A percentile compares a stretch with the other conserved stretches of the same genome.
These are phyloP conservation scores for Diaporthe sp. DNA, from an alignment of 2,329 filamentous ascomycete genomes.

Conservation along the genomic window DNA sequence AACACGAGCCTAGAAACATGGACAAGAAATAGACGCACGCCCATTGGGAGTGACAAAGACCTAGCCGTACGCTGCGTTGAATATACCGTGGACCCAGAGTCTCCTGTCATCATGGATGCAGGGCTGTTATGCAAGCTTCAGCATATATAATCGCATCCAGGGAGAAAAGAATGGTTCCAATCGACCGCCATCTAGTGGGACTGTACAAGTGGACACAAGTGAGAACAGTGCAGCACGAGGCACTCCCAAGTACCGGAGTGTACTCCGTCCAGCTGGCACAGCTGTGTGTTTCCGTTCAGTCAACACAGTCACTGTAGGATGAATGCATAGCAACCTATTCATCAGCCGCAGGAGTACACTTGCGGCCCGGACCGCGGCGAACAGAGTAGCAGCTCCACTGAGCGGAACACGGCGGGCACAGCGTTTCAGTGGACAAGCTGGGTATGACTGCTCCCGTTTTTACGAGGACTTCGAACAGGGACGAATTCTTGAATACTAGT, in stretches of 20 bases:
- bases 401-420: background rate
- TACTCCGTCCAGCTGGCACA: background rate
- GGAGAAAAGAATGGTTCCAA: background rate
- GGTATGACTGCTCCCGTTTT: background rate
- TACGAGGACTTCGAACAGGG: background rate
- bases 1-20: background rate
- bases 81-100: background rate
- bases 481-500: background rate
- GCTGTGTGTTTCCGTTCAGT: background rate
- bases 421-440: background rate
- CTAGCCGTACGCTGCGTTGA: background rate
- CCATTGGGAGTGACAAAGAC: background rate
- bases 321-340: background rate
- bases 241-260: rapidly evolving
- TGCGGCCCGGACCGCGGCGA: background rate
- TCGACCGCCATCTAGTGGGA: too few relatives aligned
- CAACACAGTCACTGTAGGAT: background rate
- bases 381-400: background rate
- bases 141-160: background rate
- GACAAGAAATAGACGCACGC: background rate
- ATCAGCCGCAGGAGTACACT: background rate
- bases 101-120: too few relatives aligned
- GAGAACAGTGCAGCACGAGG: background rate
- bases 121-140: too few relatives aligned
- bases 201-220: background rate